These are phyloP conservation scores for Penicillium goetzii DNA, from an alignment of 495 filamentous ascomycete species.

Conservation along the genomic window DNA sequence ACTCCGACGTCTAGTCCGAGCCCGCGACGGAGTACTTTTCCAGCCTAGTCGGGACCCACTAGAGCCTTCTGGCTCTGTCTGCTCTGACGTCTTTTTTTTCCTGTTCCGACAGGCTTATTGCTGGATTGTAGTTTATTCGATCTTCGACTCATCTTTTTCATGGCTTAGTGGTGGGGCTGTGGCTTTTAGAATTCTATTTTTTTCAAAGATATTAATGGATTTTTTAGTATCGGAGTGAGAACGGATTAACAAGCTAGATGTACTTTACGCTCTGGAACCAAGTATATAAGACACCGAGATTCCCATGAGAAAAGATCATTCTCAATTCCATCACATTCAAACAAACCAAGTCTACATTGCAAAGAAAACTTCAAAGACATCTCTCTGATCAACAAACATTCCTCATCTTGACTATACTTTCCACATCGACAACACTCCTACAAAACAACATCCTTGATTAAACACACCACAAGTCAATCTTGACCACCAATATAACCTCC, in stretches of 20 bases:
- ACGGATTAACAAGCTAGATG: constrained; percentile 19
- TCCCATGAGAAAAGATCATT: constrained; percentile 11
- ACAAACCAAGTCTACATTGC: constrained; percentile 4
- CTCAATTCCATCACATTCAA: constrained; percentile 14
- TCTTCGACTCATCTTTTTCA: constrained; percentile 13
- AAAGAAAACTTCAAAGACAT: neutral
- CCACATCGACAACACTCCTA: neutral
- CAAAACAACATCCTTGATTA: neutral
- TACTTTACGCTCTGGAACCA: constrained; percentile 1
- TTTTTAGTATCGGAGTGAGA: constrained; percentile 21
- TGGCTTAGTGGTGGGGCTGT: constrained; percentile 23
- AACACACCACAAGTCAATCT: neutral
- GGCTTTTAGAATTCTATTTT: constrained; percentile 11
- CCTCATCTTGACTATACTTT: constrained; percentile 6
- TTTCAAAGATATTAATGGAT: neutral
- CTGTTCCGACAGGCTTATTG: neutral
- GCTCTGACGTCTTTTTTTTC: constrained; percentile 26
- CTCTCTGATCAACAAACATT: neutral
- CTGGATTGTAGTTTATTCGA: constrained; percentile 20
- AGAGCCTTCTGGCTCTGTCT: constrained; percentile 13
- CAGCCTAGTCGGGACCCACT: constrained; percentile 9
- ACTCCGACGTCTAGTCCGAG: constrained; percentile 20
- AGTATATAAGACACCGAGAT: constrained; percentile 18
- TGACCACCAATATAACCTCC: constrained; percentile 6
- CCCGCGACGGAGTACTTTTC: neutral